Base-by-base conservation (phyloP, 768 basidiomycete species). In the Rhodocollybia butyracea region DNA sequence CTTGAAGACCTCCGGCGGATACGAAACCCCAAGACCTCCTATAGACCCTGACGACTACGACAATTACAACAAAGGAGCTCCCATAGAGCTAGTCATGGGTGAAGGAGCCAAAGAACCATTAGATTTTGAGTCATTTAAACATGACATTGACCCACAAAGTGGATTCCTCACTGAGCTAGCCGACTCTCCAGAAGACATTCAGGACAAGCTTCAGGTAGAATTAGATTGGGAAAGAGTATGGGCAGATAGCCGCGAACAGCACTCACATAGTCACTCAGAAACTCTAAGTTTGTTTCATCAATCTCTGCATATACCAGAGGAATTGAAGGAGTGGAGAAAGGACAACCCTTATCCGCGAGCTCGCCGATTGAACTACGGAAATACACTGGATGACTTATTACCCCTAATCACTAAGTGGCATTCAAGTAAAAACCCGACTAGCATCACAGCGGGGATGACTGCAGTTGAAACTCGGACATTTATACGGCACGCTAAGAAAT, bases 401-500 rank as follows among this genome's bases (percentile, higher is more conserved):
- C 65, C 66, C 6, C 26, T 56, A 29, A 53, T 64, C 7, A 57
- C 69, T 5, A 62, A 64, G 17, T 2, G 57, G 66, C 0, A 73
- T 60, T 45, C 55, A 64, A 21, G 53, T 62, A 19, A 71, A 74
- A 54, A 65, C 72, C 15, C 59, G 70, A 24, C 65, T 70, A 51
- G 57, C n/a, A n/a, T n/a, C n/a, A 72, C 42, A 70, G 70, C 15
- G 60, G 39, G 21, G 15, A 17, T 5, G 39, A 17, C n/a, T n/a
- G 39, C 15, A n/a, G 21, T 17, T 17, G 39, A 40, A 17, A 40
- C 5, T 6, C 6, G 6, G 15, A 6, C 7, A 5, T 40, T 40
- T 10, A 40, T 40, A 5, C 5, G n/a, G n/a, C 15, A 40, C 6
- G 39, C 39, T 17, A 40, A 40, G 39, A 40, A 40, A 40, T 40